Evolutionary conservation across 148 eudicot species (phyloP).

Genomic region (Vaccinium darrowii): DNA sequence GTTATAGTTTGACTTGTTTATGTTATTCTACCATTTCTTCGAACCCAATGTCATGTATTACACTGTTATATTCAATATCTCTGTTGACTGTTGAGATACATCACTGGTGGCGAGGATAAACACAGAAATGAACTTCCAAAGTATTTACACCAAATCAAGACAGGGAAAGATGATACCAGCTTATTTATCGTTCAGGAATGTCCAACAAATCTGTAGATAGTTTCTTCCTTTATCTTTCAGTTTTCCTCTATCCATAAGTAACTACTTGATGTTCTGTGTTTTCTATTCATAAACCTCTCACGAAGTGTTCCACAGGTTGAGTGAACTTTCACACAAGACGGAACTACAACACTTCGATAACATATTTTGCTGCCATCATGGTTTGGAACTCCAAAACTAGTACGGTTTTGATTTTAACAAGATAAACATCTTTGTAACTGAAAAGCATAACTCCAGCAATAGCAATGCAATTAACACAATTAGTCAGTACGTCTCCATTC

Average conservation of each 20-base stretch:
- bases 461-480: not conserved
- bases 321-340: not conserved
- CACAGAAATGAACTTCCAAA: not conserved
- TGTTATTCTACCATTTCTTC: not conserved
- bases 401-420: not conserved
- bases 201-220: not conserved
- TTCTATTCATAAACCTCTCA: not conserved
- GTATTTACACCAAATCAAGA: not conserved
- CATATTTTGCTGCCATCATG: not conserved
- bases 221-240: not conserved
- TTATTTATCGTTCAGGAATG: not conserved
- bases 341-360: not conserved
- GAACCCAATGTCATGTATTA: not conserved
- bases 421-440: not conserved
- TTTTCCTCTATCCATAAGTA: not conserved
- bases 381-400: not conserved
- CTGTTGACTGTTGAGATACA: not conserved
- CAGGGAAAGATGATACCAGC: not conserved
- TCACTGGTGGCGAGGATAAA: not conserved
- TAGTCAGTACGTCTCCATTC: not conserved
- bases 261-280: not conserved
- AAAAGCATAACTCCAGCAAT: not conserved
- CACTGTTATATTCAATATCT: not conserved
- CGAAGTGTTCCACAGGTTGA: not conserved
- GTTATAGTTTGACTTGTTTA: not conserved